Evolutionary conservation across 208 protist species (phyloP).

Genomic region (Acanthamoeba healyi): DNA sequence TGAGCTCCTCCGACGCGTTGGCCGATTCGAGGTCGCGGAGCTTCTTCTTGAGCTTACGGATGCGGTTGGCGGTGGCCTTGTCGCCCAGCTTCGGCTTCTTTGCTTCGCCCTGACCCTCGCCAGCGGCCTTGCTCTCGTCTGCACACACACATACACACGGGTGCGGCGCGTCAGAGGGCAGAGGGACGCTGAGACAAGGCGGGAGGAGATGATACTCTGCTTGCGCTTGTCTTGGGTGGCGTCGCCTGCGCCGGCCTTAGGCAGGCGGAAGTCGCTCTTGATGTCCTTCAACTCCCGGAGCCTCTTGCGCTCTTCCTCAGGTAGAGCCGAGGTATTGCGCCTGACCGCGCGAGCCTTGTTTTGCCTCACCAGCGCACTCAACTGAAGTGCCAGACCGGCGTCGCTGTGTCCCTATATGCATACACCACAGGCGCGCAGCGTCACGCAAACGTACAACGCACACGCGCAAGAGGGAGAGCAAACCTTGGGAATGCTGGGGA

Average conservation of each 20-base stretch:
- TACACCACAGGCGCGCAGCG: too few species aligned
- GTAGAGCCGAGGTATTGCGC: not conserved
- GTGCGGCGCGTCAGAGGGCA: not conserved
- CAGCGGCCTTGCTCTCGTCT: too few species aligned
- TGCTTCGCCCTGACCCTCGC: not conserved
- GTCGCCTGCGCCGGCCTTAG: not conserved
- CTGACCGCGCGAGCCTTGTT: not conserved
- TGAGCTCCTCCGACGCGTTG: not conserved
- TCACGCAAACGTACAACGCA: not conserved
- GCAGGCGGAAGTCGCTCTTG: slow-evolving; percentile 4
- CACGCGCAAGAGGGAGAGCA: too few species aligned
- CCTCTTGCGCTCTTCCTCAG: not conserved
- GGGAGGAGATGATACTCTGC: too few species aligned
- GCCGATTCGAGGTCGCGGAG: not conserved
- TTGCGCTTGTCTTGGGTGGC: not conserved
- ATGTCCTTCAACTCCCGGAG: not conserved
- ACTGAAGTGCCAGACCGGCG: not conserved
- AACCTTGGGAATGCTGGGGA: not conserved
- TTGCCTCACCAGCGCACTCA: not conserved
- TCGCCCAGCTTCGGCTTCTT: not conserved
- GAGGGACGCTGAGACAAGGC: too few species aligned
- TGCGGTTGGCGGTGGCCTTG: slow-evolving; percentile 3
- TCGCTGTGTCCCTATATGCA: not conserved
- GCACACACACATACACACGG: too few species aligned
- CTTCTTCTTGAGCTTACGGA: slow-evolving; percentile 34